A percentile compares a stretch with the other conserved stretches of the same genome.
phyloP scores from a whole-genome alignment of 352 stramenopile genomes.

The Phytophthora cactorum region DNA sequence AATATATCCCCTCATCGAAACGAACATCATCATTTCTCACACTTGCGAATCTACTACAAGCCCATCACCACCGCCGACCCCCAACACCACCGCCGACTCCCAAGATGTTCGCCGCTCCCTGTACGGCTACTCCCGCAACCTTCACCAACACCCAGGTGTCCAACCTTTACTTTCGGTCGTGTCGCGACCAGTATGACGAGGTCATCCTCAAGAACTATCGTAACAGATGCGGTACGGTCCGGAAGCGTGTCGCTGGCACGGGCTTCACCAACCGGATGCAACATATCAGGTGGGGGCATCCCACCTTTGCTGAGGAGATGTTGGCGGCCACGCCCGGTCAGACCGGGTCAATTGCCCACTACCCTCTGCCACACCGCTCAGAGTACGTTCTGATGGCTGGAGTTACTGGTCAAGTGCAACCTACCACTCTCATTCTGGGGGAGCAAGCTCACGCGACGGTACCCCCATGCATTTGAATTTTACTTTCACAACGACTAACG shows the following conservation, averaged over 20 bases:
- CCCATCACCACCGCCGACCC: background rate
- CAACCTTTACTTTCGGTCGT: background rate
- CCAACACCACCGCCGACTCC: background rate
- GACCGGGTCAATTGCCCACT: background rate
- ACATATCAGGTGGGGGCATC: background rate
- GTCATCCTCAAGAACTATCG: background rate
- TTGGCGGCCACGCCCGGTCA: background rate
- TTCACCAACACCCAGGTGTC: background rate
- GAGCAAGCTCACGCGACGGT: background rate
- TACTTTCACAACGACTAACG: background rate
- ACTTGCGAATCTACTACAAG: background rate
- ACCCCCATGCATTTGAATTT: background rate
- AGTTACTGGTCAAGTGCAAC: background rate
- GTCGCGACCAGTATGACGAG: background rate
- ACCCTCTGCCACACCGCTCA: background rate
- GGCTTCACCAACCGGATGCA: background rate
- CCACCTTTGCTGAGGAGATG: background rate
- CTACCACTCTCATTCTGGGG: background rate
- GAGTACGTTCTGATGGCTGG: background rate
- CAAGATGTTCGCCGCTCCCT: background rate
- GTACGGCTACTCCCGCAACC: background rate
- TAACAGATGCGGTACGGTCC: background rate
- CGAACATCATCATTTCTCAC: background rate
- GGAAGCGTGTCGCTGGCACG: background rate
- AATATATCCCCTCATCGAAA: background rate